phyloP scores from a whole-genome alignment of 192 early-diverging fungal genomes.

The Geranomyces variabilis region DNA sequence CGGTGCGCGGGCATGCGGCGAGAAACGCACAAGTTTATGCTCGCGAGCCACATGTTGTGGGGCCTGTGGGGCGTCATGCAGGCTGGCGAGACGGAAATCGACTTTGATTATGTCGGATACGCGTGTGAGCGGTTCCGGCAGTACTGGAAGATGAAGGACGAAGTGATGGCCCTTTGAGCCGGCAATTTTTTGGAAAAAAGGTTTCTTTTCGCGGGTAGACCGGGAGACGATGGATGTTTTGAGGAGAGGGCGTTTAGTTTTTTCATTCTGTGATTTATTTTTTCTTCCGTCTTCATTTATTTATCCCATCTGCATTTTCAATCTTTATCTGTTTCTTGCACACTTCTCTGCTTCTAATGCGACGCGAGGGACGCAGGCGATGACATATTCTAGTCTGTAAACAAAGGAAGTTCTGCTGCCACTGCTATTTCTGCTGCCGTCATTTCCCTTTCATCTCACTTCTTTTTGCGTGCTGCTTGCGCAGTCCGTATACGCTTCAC shows the following conservation, averaged over 20 bases:
- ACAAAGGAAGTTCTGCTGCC: no score
- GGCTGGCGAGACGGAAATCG: conserved; percentile 82
- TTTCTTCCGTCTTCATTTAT: no score
- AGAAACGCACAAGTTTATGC: conserved; percentile 76
- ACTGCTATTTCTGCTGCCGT: no score
- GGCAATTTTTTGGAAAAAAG: neutral
- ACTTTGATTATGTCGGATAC: conserved; percentile 91
- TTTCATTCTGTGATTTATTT: no score
- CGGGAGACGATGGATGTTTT: no score
- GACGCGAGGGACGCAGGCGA: no score
- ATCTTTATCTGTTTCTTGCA: no score
- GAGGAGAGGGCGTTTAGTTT: no score
- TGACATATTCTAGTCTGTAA: no score
- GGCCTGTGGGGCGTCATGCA: conserved; percentile 59
- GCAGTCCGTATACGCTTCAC: neutral
- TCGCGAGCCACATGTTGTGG: conserved; percentile 90
- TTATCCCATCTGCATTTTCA: no score
- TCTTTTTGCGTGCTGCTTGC: neutral
- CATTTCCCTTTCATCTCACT: neutral
- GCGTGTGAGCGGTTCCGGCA: conserved; percentile 76
- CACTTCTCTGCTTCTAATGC: no score
- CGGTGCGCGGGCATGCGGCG: conserved; percentile 48
- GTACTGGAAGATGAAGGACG: conserved; percentile 48
- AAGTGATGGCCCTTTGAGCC: neutral
- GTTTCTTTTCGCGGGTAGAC: neutral